Conservation (phyloP, 2,329 filamentous ascomycete genomes). For the Epicoccum sorghinum region DNA sequence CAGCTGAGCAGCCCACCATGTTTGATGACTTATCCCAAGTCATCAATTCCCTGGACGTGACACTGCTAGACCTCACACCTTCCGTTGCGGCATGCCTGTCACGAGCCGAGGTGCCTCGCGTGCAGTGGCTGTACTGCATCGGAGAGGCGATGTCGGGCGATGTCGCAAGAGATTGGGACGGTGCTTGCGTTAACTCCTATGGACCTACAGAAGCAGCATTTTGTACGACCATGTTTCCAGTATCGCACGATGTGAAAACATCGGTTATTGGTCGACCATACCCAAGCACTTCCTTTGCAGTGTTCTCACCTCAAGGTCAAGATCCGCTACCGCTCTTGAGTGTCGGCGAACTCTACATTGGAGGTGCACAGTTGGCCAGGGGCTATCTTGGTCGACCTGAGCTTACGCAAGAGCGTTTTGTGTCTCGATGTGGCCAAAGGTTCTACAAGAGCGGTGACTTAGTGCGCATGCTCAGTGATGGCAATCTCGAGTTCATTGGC, state of each 20-base stretch:
- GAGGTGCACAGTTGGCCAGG: slow-evolving; percentile 53
- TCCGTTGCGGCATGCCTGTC: slow-evolving; percentile 49
- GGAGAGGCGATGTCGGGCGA: slow-evolving; percentile 52
- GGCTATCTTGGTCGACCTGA: slow-evolving; percentile 50
- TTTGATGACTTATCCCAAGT: slow-evolving; percentile 46
- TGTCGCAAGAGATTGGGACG: slow-evolving; percentile 47
- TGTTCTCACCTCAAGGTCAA: slow-evolving; percentile 41
- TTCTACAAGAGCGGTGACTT: slow-evolving; percentile 49
- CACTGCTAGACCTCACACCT: slow-evolving; percentile 52
- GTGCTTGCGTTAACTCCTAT: slow-evolving; percentile 53
- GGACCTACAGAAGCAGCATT: slow-evolving; percentile 54
- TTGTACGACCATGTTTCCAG: slow-evolving; percentile 52
- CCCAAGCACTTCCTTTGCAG: slow-evolving; percentile 48
- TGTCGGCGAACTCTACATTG: slow-evolving; percentile 54
- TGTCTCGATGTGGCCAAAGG: slow-evolving; percentile 35
- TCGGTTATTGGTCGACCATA: slow-evolving; percentile 53
- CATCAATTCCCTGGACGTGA: slow-evolving; percentile 45
- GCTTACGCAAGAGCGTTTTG: slow-evolving; percentile 41
- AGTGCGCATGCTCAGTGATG: slow-evolving; percentile 46
- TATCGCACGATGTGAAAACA: slow-evolving; percentile 35
- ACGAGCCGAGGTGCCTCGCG: slow-evolving; percentile 40
- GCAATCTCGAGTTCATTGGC: slow-evolving; percentile 49
- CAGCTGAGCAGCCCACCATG: slow-evolving; percentile 46
- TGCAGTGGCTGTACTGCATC: slow-evolving; percentile 54
- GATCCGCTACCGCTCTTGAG: slow-evolving; percentile 47